phyloP scores from a whole-genome alignment of 176 grass and related monocot genomes.

The Triticum monococcum region DNA sequence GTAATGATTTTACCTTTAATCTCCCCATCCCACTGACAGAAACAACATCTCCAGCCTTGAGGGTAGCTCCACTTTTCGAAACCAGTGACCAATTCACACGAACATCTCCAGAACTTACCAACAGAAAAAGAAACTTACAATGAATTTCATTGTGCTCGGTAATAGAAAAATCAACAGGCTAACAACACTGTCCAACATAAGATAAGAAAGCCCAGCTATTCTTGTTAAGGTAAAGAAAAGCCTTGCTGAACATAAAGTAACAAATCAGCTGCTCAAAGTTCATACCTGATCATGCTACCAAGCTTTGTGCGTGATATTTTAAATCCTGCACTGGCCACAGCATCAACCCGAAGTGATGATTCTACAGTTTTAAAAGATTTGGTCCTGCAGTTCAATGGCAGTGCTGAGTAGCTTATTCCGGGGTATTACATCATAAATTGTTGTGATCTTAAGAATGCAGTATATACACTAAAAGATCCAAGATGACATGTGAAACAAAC shows the following conservation, averaged over 20 bases:
- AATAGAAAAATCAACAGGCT: neutral
- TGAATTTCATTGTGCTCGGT: neutral
- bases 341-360: constrained; percentile 87
- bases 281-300: constrained; percentile 82
- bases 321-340: constrained; percentile 89
- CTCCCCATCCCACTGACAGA: constrained; percentile 89
- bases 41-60: constrained; percentile 87
- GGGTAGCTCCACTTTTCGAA: constrained; percentile 73
- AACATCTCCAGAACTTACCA: constrained; percentile 79
- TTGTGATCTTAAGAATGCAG: constrained; percentile 19
- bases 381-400: constrained; percentile 54
- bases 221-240: constrained; percentile 14
- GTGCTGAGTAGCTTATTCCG: neutral
- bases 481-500: constrained; percentile 34
- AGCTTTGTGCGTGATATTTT: constrained; percentile 95
- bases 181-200: neutral
- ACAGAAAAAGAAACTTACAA: constrained; percentile 23
- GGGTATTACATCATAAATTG: constrained; percentile 16
- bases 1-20: constrained; percentile 60
- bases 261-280: neutral
- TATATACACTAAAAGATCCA: constrained; percentile 27
- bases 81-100: constrained; percentile 78
- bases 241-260: neutral
- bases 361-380: constrained; percentile 88
- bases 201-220: constrained; percentile 11